Base-by-base conservation (phyloP, 2,329 filamentous ascomycete genomes). In the Penicillium griseofulvum region DNA sequence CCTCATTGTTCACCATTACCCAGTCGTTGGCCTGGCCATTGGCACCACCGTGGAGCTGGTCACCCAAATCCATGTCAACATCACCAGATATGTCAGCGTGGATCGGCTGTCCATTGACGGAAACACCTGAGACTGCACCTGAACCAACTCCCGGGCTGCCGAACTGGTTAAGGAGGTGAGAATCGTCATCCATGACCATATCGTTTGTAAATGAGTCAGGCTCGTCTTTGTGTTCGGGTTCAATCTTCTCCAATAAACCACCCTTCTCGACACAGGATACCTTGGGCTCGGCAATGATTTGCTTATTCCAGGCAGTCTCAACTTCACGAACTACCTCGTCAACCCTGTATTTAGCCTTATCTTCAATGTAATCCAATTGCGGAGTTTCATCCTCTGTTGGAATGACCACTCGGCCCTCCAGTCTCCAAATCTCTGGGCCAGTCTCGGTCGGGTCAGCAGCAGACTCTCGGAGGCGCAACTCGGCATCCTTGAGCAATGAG, bases 251-350 rank as follows among this genome's bases (percentile, higher is more conserved):
- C 71, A 91, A 76, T 33, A 84, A 83, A 2, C 91, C 91, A 46
- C 91, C 91, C 65, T 89, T 88, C 66, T 94, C 86, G 41, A 95
- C 81, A 43, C 90, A 87, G 36, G 83, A 81, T 8, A 93, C 80
- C 24, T 83, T 80, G 47, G 85, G 82, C 50, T 89, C 83, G 26
- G 82, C 78, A 36, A 83, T 80, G 41, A 90, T 84, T 59, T 83
- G 85, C 52, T 85, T 85, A 17, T 86, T 86, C n/a, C 89, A 80
- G 2, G 84, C 77, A 48, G 81, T 77, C 74, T 96, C 90, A 1
- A 96, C 84, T 52, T 90, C 84, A 39, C 84, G 80, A 24, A 92
- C 81, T 37, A 97, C 86, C 50, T 90, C 86, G 26, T 91, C 87
- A 12, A 92, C 73, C 60, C 70, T 74, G 59, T 68, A 70, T 50